Evolutionary conservation across 176 grass and related monocot species (phyloP).

Genomic region (Triticum urartu): DNA sequence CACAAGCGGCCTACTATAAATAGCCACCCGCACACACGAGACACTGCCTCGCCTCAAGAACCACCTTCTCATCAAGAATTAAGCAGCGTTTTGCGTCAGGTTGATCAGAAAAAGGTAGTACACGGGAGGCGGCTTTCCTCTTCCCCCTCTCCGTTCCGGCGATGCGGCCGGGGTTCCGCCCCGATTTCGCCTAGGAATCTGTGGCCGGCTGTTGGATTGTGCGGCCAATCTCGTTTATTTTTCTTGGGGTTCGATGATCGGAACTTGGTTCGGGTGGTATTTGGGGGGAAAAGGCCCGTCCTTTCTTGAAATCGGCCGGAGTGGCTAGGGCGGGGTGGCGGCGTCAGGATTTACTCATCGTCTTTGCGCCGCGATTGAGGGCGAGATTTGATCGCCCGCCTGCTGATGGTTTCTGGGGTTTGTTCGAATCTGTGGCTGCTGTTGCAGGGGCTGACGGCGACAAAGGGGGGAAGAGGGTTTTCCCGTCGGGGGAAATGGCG

Average conservation of each 20-base stretch:
- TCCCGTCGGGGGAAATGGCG: constrained; percentile 23
- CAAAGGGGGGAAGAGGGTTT: not conserved
- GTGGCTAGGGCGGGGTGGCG: constrained; percentile 1
- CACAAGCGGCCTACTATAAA: not conserved
- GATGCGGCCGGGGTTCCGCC: not conserved
- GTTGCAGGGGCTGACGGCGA: constrained; percentile 26
- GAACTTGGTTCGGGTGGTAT: not conserved
- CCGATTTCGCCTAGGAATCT: constrained; percentile 8
- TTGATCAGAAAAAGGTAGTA: not conserved
- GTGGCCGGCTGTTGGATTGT: not conserved
- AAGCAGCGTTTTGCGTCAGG: not conserved
- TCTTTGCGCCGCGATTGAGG: not conserved
- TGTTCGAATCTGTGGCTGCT: constrained; percentile 32
- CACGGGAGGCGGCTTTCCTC: not conserved
- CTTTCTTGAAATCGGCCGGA: constrained; percentile 2
- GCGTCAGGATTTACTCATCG: not conserved
- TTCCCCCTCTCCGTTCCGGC: not conserved
- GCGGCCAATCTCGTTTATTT: not conserved
- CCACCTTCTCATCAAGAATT: not conserved
- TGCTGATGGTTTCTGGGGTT: not conserved
- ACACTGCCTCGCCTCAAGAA: not conserved
- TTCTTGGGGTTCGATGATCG: constrained; percentile 15
- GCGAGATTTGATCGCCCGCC: not conserved
- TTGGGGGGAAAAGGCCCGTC: not conserved
- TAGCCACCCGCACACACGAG: not conserved